phyloP scores from a whole-genome alignment of 2,329 filamentous ascomycete species.

The Trichoderma semiorbis region DNA sequence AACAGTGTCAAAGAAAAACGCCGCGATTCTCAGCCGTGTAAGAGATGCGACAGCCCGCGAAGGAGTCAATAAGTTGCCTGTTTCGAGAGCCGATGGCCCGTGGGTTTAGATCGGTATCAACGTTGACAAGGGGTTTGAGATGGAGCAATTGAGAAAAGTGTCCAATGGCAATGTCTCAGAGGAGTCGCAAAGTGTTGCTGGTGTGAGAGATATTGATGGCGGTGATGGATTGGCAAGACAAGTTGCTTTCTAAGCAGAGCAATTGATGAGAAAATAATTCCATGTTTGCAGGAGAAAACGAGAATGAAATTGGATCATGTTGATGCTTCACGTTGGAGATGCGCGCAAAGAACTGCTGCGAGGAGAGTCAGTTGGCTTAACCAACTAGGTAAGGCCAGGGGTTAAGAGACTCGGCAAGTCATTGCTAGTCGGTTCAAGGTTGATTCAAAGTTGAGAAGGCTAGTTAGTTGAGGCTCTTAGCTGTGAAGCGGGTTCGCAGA shows the following conservation, averaged over 20 bases:
- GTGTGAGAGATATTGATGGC: neutral
- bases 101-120: neutral
- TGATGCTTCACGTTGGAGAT: neutral
- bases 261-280: neutral
- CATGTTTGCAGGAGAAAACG: neutral
- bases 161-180: neutral
- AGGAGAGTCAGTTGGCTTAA: neutral
- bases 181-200: neutral
- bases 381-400: neutral
- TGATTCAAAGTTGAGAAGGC: neutral
- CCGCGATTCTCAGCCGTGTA: neutral
- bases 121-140: neutral
- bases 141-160: neutral
- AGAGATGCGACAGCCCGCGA: neutral
- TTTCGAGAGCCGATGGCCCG: conserved; percentile 2
- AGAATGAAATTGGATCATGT: neutral
- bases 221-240: neutral
- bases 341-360: neutral
- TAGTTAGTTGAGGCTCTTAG: neutral
- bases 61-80: neutral
- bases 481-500: neutral
- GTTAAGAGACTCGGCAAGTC: neutral
- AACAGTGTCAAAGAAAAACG: neutral
- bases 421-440: neutral
- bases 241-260: neutral